Base-by-base conservation (phyloP, 2,329 filamentous ascomycete genomes). In the Stachybotrys chlorohalonatus region DNA sequence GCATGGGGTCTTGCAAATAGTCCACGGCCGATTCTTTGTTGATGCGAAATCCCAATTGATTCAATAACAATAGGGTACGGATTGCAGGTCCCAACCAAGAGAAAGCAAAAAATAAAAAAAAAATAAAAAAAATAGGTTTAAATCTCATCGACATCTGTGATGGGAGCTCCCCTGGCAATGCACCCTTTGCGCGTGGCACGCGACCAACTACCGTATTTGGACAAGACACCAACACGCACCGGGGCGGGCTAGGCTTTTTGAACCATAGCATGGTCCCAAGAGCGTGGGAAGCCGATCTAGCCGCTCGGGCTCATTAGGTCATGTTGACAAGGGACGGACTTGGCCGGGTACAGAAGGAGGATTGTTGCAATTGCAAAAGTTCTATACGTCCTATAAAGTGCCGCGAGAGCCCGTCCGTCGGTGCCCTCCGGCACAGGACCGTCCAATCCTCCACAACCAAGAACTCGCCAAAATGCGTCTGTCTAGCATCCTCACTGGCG, bases 391-490 rank as follows among this genome's bases (percentile, higher is more conserved):
- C n/a, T 8, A 47, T n/a, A 9, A n/a, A 9, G 46, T 47, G 9
- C 9, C 17, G 7, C 9, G 9, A 24, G n/a, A 7, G 46, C 15
- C 46, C 15, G 8, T 15, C 13, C 46, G 13, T n/a, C 16, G 11
- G 46, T 45, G n/a, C n/a, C n/a, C 39, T 11, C 5, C 39, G 2
- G 39, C n/a, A 11, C 39, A 11, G 39, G 2, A 5, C 39, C 39
- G 39, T n/a, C n/a, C 39, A 45, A 45, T 24, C 46, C 17, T 47
- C 17, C 9, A 5, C 15, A n/a, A 13, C 36, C 36, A 2, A 42
- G 36, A 5, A 9, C 13, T 42, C 36, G 36, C 36, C 36, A 16
- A 11, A 9, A 66, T 66, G 64, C 63, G 58, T 56, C 11, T 62
- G 8, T 55, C 58, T 13, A 59, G 54, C 6, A 36, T 62, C 9